phyloP scores from a whole-genome alignment of 257 asterid species.

The Solanum infundibuliforme region DNA sequence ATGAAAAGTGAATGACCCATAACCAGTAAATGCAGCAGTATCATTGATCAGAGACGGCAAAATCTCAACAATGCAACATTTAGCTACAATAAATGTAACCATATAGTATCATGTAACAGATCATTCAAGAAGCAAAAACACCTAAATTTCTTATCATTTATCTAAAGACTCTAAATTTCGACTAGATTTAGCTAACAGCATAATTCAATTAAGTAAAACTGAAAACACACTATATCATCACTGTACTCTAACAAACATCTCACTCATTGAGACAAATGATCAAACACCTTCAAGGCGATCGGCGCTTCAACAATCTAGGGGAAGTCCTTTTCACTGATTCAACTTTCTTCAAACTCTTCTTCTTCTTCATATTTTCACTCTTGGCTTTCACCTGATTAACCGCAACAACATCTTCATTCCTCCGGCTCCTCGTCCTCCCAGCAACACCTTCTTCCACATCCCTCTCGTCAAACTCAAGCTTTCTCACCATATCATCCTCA shows the following conservation, averaged over 20 bases:
- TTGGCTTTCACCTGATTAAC: conserved; percentile 4
- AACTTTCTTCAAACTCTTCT: conserved; percentile 9
- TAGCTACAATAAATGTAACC: not conserved
- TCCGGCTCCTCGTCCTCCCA: conserved; percentile 19
- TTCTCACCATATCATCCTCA: conserved; percentile 36
- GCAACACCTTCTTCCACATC: not conserved
- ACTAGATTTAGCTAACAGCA: not conserved
- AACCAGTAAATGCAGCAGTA: not conserved
- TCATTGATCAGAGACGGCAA: not conserved
- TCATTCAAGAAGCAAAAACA: not conserved
- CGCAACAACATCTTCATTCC: not conserved
- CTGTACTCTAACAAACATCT: not conserved
- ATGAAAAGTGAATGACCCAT: not conserved
- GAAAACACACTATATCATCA: not conserved
- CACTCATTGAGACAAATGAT: not conserved
- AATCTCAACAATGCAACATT: not conserved
- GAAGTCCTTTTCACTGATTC: conserved; percentile 32
- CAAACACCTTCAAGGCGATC: conserved; percentile 16
- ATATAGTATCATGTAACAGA: not conserved
- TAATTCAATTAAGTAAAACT: not conserved
- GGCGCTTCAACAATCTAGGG: conserved; percentile 33
- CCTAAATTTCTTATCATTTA: not conserved
- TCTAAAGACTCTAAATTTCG: not conserved
- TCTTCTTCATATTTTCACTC: not conserved
- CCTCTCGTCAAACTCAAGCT: conserved; percentile 51